Evolutionary conservation across 345 rosid species (phyloP), one percentile per base, ranked within the genome.

Genomic region (Gossypium sturtianum): DNA sequence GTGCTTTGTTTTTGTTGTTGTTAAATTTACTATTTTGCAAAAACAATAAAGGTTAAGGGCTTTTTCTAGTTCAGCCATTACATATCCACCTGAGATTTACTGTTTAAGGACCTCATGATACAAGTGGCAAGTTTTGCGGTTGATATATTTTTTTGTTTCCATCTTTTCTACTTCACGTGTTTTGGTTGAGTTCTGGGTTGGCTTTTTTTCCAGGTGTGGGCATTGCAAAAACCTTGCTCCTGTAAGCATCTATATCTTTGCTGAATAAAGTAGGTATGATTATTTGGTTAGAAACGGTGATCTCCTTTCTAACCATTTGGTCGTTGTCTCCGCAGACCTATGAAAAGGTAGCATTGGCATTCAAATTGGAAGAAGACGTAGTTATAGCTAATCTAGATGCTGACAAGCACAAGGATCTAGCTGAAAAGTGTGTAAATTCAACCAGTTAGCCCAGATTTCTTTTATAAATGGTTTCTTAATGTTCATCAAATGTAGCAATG

Each of bases 191-290:
- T 82, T 58, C 56, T 73, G 49, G 61, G 58, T 73, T 79, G 57
- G 77, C 76, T 56, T 71, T 75, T 80, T 63, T 80, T 58, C 66
- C 86, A 95, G 99, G 99, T 96, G 99, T 81, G 99, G 99, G 64
- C 99, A 96, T 79, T 96, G 99, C 89, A 93, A 96, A 80, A 83
- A 70, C 59, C 97, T 96, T 43, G 99, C 99, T 84, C 99, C 99
- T 70, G 98, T 95, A 89, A 79, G 94, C 78, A 20, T 22, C 58
- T 52, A 8, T 77, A 22, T 41, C 66, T 11, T 70, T 71, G 74
- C 23, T 51, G 56, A 22, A 51, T 27, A 25, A 68, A 67, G 41
- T 54, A 57, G 29, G 12, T 51, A 22, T 58, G 68, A 44, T 61
- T 25, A 41, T 75, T 56, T 23, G 69, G 70, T 1, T 52, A 48